Evolutionary conservation across 2,329 filamentous ascomycete genomes (phyloP), one percentile per base, ranked within the genome.

Genomic region (Fusarium brevicatenulatum): DNA sequence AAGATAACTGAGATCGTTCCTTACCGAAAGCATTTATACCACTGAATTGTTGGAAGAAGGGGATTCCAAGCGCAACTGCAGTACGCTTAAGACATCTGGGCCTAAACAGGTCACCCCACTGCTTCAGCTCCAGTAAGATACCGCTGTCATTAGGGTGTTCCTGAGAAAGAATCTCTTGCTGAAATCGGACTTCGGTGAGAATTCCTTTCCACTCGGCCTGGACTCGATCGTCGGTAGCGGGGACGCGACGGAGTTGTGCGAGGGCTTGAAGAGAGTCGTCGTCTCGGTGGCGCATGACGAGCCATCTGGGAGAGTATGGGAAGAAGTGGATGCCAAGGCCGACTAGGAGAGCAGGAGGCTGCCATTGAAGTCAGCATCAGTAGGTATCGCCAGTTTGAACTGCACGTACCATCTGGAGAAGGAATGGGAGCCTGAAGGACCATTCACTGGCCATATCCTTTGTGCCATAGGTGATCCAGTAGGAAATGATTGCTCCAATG

Each of bases 391-490:
- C 30, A 11, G 30, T 30, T 11, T 11, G 9, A 11, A 11, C 30
- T 30, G 10, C 9, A 30, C 30, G 9, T 32, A 32, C 32, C 52
- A 40, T 54, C 25, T 54, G 25, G 0, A 54, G 4, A 85, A 63
- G 18, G 77, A 86, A 36, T 84, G 85, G 11, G 83, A 79, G 3
- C 81, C 85, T 8, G n/a, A 85, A 70, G 12, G 85, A 78, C 55
- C 84, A 81, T 7, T 83, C 82, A 15, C 79, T 79, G 2, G 83
- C 84, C 60, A 85, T 81, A 56, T 81, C 80, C 13, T 81, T 78
- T 1, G 86, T 88, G 3, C 84, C 87, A 65, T 88, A 89, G 0
- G 85, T 86, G 46, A 87, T 86, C 84, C 86, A 89, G 72, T 84
- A 89, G 2, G 86, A 84, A 28, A 87, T 80, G 21, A 83, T 80